Evolutionary conservation across 1,139 yeast species (phyloP), one percentile per base, ranked within the genome.

Genomic region (Hanseniaspora uvarum): DNA sequence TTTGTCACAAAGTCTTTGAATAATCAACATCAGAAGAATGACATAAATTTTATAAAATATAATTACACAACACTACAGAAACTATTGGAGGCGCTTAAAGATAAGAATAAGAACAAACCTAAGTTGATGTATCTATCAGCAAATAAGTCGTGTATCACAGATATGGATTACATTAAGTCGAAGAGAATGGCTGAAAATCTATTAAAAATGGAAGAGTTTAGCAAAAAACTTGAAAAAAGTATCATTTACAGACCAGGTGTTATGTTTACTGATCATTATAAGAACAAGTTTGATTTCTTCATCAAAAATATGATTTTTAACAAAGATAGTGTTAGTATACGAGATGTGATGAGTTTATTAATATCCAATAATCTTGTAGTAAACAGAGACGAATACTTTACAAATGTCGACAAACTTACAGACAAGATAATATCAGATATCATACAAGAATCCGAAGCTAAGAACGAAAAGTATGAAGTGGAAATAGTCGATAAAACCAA

Each of bases 291-390:
- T 14, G 46, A 44, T 8, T 3, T 43, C 4, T 30, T 43, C 7
- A 23, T 50, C 5, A 37, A 19, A 16, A 43, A 36, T 3, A 21
- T 44, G 37, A 3, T 44, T 4, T 44, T 19, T 6, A 31, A 14
- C 24, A 24, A 34, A 2, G 21, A 43, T 24, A 31, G 46, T 12
- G 24, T 50, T 23, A 36, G 41, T 11, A 19, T 50, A 12, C 28
- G 49, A 40, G 53, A 50, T 38, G 34, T 50, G 16, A 50, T 50
- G 31, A 50, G 41, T 16, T 50, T 43, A 26, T 18, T 50, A n/a
- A 37, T 50, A n/a, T 43, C 48, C 5, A 50, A 50, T 23, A 28
- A 37, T 16, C 38, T 33, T 24, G 48, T 37, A 3, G 21, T 37
- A 7, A 44, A 44, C 16, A 50, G 18, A 31, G 26, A 44, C n/a